phyloP scores from a whole-genome alignment of 371 early-diverging fungal genomes.

The Mucor circinelloides region DNA sequence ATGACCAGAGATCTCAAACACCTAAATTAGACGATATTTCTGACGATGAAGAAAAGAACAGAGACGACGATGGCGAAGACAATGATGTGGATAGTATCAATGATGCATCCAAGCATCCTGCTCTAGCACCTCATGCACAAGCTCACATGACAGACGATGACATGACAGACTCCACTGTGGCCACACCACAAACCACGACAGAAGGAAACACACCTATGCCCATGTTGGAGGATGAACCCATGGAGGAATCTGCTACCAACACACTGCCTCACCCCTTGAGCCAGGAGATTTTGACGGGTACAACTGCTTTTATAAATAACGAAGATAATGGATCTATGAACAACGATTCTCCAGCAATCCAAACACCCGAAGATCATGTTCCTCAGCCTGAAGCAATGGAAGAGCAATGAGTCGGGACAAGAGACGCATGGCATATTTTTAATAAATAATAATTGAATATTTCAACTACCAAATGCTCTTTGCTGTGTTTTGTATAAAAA shows the following conservation, averaged over 20 bases:
- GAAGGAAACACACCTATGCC: conserved; percentile 22
- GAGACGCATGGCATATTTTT: too few relatives aligned
- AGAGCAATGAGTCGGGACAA: background rate
- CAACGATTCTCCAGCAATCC: conserved; percentile 7
- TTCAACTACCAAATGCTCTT: too few relatives aligned
- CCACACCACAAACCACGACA: conserved; percentile 21
- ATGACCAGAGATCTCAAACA: conserved; percentile 41
- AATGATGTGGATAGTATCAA: conserved; percentile 35
- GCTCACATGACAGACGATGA: conserved; percentile 38
- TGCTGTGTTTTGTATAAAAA: too few relatives aligned
- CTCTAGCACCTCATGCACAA: conserved; percentile 46
- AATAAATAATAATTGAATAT: too few relatives aligned
- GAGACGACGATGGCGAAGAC: conserved; percentile 33
- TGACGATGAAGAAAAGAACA: conserved; percentile 36
- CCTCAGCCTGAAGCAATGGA: background rate
- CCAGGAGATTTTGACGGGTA: conserved; percentile 12
- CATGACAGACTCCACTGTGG: conserved; percentile 28
- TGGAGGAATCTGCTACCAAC: background rate
- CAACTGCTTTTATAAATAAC: background rate
- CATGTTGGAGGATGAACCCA: conserved; percentile 16
- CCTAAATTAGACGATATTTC: conserved; percentile 53
- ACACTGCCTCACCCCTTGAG: conserved; percentile 8
- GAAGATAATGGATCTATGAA: background rate
- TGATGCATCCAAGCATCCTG: conserved; percentile 48
- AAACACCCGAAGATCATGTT: conserved; percentile 12